These are phyloP conservation scores for Pholiota microspora DNA, from an alignment of 768 basidiomycete species.

Conservation along the genomic window DNA sequence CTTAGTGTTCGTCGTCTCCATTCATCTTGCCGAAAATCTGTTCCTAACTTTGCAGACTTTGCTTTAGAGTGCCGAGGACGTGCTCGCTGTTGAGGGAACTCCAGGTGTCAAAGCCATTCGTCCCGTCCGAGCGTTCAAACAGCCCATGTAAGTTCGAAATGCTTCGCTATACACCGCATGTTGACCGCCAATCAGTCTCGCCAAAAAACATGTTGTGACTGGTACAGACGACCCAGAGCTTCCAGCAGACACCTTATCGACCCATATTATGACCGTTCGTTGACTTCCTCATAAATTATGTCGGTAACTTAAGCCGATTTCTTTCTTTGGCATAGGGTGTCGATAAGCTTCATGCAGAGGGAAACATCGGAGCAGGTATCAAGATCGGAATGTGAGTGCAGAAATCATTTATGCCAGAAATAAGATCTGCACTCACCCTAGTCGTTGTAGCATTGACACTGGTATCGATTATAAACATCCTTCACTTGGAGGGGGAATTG, in stretches of 20 bases:
- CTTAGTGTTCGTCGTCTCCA: conserved; percentile 34
- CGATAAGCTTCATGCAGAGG: conserved; percentile 59
- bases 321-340: conserved; percentile 42
- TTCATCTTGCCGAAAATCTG: background rate
- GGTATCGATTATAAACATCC: conserved; percentile 57
- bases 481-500: conserved; percentile 45
- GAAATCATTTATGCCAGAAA: no score
- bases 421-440: background rate
- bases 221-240: conserved; percentile 36
- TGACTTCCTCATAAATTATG: background rate
- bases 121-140: conserved; percentile 41
- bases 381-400: conserved; percentile 58
- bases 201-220: conserved; percentile 34
- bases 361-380: conserved; percentile 62
- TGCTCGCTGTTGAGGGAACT: conserved; percentile 37
- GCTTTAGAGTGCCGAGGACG: conserved; percentile 33
- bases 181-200: conserved; percentile 20
- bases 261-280: conserved; percentile 51
- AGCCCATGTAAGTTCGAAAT: conserved; percentile 29
- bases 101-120: conserved; percentile 55
- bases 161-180: background rate
- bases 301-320: background rate
- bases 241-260: conserved; percentile 42
- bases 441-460: conserved; percentile 41
- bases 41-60: background rate